These are phyloP conservation scores for Coemansia sp. DNA, from an alignment of 192 early-diverging fungal species.

Conservation along the genomic window DNA sequence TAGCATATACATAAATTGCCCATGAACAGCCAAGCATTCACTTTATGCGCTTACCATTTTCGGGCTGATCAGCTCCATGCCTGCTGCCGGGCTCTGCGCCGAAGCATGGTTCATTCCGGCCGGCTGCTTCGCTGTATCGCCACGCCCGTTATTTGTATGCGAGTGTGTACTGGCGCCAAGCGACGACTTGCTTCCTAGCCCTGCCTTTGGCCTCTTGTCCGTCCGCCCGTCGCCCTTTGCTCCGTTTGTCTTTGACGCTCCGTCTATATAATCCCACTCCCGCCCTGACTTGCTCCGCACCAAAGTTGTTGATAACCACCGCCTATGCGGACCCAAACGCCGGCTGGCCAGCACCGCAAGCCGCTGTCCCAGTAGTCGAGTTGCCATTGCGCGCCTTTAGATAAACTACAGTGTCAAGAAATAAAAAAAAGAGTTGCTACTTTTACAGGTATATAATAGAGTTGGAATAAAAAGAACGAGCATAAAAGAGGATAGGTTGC, in stretches of 20 bases:
- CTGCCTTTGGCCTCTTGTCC: not conserved
- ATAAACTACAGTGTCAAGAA: not conserved
- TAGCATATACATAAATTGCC: too few species aligned
- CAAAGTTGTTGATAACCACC: not conserved
- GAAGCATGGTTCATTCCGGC: slow-evolving; percentile 6
- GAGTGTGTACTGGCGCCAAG: slow-evolving; percentile 17
- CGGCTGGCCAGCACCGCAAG: slow-evolving; percentile 6
- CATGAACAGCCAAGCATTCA: not conserved
- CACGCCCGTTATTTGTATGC: slow-evolving; percentile 13
- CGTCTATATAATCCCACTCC: slow-evolving; percentile 54
- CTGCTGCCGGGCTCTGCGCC: slow-evolving; percentile 10
- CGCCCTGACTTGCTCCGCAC: slow-evolving; percentile 30
- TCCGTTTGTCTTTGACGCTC: slow-evolving; percentile 10
- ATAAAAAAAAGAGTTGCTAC: slow-evolving; percentile 1
- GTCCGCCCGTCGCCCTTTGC: not conserved
- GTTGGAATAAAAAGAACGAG: not conserved
- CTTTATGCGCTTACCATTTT: slow-evolving; percentile 34
- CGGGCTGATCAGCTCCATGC: slow-evolving; percentile 50
- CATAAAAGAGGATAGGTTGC: not conserved
- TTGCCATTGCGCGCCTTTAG: slow-evolving; percentile 16
- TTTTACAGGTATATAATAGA: slow-evolving; percentile 6
- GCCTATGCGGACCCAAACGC: not conserved
- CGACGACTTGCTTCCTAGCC: slow-evolving; percentile 7
- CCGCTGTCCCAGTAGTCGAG: slow-evolving; percentile 28
- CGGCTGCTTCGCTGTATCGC: slow-evolving; percentile 13